Conservation (phyloP, 768 basidiomycete species). For the Psilocybe tampanensis region DNA sequence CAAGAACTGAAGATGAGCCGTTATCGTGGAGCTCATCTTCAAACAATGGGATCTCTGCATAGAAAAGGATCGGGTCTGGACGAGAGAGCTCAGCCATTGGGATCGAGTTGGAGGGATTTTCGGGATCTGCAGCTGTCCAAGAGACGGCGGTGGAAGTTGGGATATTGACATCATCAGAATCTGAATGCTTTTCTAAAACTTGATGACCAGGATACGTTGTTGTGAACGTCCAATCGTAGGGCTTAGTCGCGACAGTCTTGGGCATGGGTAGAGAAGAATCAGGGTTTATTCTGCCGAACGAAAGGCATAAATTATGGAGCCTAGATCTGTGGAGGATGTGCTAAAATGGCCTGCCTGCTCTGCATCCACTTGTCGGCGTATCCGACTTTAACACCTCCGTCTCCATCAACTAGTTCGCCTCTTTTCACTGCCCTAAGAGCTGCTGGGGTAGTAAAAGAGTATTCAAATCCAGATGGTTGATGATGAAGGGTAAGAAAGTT, state of each 20-base stretch:
- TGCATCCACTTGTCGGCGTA: constrained; percentile 94
- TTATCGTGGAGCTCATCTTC: constrained; percentile 99
- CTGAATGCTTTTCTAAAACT: constrained; percentile 1
- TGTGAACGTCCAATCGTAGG: constrained; percentile 99
- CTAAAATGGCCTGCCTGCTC: constrained; percentile 65
- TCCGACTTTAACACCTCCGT: constrained; percentile 92
- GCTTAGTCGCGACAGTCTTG: constrained; percentile 73
- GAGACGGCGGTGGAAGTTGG: constrained; percentile 13
- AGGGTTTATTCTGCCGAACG: constrained; percentile 59
- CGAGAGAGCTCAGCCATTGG: constrained; percentile 84
- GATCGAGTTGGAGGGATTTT: constrained; percentile 63
- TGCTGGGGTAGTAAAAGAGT: constrained; percentile 65
- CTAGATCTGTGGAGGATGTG: constrained; percentile 14
- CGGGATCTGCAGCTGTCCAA: constrained; percentile 61
- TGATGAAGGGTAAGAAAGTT: constrained; percentile 77
- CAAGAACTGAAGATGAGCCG: constrained; percentile 81
- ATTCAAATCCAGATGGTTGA: constrained; percentile 59
- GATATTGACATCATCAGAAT: constrained; percentile 19
- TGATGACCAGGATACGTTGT: constrained; percentile 78
- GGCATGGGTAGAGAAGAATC: constrained; percentile 68
- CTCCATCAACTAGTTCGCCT: constrained; percentile 75
- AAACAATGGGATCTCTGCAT: constrained; percentile 91
- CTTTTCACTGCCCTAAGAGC: constrained; percentile 76
- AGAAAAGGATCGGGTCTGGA: constrained; percentile 97
- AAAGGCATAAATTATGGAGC: constrained; percentile 12